A percentile compares a stretch with the other conserved stretches of the same genome.
phyloP scores from a whole-genome alignment of 2,329 filamentous ascomycete species.

The Cytospora piceae region DNA sequence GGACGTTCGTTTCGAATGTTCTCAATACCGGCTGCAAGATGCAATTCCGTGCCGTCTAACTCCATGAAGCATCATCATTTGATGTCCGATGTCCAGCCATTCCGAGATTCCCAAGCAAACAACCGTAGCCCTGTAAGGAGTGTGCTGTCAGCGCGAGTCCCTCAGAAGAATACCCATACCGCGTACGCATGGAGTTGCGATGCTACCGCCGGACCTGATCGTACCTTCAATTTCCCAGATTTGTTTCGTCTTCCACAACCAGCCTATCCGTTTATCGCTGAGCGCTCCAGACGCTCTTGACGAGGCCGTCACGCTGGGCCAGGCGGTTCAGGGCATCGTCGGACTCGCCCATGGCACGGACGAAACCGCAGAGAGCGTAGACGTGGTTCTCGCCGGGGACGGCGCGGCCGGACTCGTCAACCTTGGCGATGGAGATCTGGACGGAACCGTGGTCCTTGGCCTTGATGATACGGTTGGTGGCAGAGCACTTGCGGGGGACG shows the following conservation, averaged over 20 bases:
- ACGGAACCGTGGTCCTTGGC: slow-evolving; percentile 99
- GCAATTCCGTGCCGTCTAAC: slow-evolving; percentile 32
- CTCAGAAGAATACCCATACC: not conserved
- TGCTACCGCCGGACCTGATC: not conserved
- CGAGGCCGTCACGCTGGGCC: slow-evolving; percentile 90
- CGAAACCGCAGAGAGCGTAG: slow-evolving; percentile 97
- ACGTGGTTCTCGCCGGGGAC: slow-evolving; percentile 94
- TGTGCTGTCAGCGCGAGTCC: slow-evolving; percentile 13
- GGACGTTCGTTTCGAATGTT: slow-evolving; percentile 30
- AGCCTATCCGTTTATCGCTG: slow-evolving; percentile 54
- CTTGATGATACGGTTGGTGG: slow-evolving; percentile 99
- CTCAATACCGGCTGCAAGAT: slow-evolving; percentile 31
- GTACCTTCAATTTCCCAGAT: slow-evolving; percentile 34
- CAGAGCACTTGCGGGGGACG: slow-evolving; percentile 98
- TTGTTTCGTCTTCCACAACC: slow-evolving; percentile 32
- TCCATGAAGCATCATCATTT: slow-evolving; percentile 30
- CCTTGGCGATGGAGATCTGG: slow-evolving; percentile 96
- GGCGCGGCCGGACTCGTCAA: slow-evolving; percentile 97
- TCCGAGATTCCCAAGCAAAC: slow-evolving; percentile 29
- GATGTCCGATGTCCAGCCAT: slow-evolving; percentile 31
- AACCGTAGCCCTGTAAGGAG: slow-evolving; percentile 26
- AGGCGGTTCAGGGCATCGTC: slow-evolving; percentile 97
- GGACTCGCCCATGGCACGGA: slow-evolving; percentile 96
- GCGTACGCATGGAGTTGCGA: not conserved
- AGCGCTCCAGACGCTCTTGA: slow-evolving; percentile 96